Percentiles rank a stretch among this genome's conserved stretches.
phyloP scores from a whole-genome alignment of 2,329 filamentous ascomycete species.

The Aspergillus quadricinctus region DNA sequence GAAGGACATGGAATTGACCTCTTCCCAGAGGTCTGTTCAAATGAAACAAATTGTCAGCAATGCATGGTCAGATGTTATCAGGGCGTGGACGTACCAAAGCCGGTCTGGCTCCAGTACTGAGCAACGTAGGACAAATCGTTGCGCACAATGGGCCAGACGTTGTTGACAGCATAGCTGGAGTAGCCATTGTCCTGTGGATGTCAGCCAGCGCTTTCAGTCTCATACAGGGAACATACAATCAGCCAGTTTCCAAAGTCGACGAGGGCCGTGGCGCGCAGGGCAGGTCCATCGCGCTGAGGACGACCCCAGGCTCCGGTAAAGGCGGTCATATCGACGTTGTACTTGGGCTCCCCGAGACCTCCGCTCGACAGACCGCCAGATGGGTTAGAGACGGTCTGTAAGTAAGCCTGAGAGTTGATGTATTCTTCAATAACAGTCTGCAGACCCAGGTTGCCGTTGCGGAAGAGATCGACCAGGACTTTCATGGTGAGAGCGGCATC shows the following conservation, averaged over 20 bases:
- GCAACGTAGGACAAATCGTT: constrained; percentile 71
- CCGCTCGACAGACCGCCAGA: constrained; percentile 53
- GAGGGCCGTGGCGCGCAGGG: constrained; percentile 69
- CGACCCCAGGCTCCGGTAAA: constrained; percentile 68
- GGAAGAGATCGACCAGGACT: constrained; percentile 62
- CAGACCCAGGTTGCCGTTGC: constrained; percentile 55
- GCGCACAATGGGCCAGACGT: constrained; percentile 68
- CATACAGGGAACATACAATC: constrained; percentile 33
- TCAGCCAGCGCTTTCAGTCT: background rate
- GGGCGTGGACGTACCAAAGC: too few relatives aligned
- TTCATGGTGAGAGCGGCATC: constrained; percentile 70
- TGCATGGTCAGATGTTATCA: too few relatives aligned
- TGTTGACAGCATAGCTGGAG: constrained; percentile 47
- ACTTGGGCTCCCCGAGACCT: constrained; percentile 70
- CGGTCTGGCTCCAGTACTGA: constrained; percentile 49
- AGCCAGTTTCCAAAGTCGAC: constrained; percentile 71
- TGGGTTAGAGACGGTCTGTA: constrained; percentile 66
- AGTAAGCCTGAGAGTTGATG: constrained; percentile 60
- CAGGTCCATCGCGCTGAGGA: constrained; percentile 74
- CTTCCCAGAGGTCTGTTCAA: constrained; percentile 69
- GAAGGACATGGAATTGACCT: constrained; percentile 71
- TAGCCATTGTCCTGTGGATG: constrained; percentile 49
- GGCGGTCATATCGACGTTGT: constrained; percentile 57
- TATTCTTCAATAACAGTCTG: constrained; percentile 64
- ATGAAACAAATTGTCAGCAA: too few relatives aligned